These are phyloP conservation scores for Solanum pimpinellifolium DNA, from an alignment of 257 asterid species.

Conservation along the genomic window DNA sequence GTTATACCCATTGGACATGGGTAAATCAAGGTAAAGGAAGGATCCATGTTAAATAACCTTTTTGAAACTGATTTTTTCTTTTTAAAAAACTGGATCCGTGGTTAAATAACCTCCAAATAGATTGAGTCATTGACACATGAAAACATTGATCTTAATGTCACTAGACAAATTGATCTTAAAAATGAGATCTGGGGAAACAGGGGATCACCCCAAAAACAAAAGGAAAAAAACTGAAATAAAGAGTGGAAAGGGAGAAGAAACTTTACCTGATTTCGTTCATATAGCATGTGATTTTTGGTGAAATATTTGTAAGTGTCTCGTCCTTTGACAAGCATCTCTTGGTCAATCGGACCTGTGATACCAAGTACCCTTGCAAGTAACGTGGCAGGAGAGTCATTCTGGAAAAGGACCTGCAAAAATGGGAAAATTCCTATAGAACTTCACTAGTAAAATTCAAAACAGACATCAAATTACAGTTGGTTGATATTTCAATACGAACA, in stretches of 20 bases:
- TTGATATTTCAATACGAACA: not conserved
- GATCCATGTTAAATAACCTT: not conserved
- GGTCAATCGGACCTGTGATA: constrained; percentile 19
- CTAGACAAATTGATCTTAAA: not conserved
- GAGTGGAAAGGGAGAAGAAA: not conserved
- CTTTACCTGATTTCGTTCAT: constrained; percentile 19
- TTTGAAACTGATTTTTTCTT: not conserved
- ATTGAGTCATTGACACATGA: not conserved
- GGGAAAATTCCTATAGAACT: not conserved
- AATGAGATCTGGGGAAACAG: not conserved
- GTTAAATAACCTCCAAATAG: not conserved
- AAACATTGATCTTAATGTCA: not conserved
- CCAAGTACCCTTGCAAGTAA: constrained; percentile 24
- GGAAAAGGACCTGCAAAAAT: constrained; percentile 19
- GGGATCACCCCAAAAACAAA: not conserved
- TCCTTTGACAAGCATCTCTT: constrained; percentile 24
- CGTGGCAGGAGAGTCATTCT: constrained; percentile 20
- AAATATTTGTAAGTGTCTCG: constrained; percentile 16
- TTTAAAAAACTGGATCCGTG: not conserved
- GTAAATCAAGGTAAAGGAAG: not conserved
- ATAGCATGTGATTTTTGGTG: constrained; percentile 27
- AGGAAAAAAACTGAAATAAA: not conserved
- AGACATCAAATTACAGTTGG: not conserved
- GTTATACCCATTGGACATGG: not conserved
- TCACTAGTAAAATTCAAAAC: not conserved